Conservation (phyloP, 1,284 basidiomycete genomes). For the Xanthoconium separans region DNA sequence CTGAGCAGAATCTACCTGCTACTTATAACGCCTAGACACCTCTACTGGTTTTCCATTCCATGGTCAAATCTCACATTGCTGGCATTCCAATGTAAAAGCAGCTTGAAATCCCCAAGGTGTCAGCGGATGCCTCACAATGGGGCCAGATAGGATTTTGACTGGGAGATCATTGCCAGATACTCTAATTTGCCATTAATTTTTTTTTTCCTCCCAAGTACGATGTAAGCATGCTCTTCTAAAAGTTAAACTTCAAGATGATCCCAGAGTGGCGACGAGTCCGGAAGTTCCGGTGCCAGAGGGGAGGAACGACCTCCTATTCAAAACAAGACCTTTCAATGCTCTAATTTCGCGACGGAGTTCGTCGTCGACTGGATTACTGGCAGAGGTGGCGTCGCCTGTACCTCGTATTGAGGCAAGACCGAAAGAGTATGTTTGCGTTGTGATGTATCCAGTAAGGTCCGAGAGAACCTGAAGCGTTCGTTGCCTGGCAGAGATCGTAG, state of each 20-base stretch:
- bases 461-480: constrained; percentile 47
- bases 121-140: not conserved
- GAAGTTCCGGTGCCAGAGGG: constrained; percentile 7
- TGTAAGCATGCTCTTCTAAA: not conserved
- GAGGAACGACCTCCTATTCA: constrained; percentile 43
- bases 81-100: not conserved
- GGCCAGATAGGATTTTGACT: not conserved
- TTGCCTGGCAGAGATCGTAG: constrained; percentile 36
- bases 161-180: not conserved
- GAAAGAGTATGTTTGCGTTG: constrained; percentile 46
- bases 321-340: constrained; percentile 54
- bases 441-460: constrained; percentile 54
- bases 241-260: constrained; percentile 1
- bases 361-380: constrained; percentile 34
- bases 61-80: not conserved
- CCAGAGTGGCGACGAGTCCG: constrained; percentile 6
- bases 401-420: constrained; percentile 18
- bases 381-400: constrained; percentile 1
- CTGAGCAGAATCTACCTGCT: constrained; percentile 9
- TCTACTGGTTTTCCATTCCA: not conserved
- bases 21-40: not conserved
- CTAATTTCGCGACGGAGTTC: constrained; percentile 52
- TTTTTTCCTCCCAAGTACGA: not conserved
- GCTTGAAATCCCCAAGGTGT: not conserved
- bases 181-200: too few species aligned